Conservation (phyloP, 805 yeast species). For the Saccharomycopsis schoenii region DNA sequence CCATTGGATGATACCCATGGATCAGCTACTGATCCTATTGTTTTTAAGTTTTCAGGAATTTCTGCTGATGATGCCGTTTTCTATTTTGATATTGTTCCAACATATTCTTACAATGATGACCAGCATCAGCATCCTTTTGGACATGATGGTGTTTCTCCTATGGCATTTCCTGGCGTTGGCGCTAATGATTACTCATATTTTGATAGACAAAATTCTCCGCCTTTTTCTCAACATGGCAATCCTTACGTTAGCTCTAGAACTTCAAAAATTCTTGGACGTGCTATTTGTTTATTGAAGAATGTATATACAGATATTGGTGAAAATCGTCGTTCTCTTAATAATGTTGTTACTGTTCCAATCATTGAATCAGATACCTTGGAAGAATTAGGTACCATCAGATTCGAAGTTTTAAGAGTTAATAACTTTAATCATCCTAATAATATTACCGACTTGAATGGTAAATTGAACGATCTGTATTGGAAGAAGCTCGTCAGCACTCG, state of each 20-base stretch:
- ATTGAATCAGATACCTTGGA: constrained; percentile 63
- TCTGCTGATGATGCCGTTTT: constrained; percentile 44
- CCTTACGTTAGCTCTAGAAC: constrained; percentile 7
- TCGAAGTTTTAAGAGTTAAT: constrained; percentile 61
- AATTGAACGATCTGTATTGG: constrained; percentile 76
- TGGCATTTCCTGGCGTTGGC: not conserved
- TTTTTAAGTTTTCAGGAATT: constrained; percentile 49
- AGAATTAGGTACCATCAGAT: constrained; percentile 65
- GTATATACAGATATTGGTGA: constrained; percentile 60
- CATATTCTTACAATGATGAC: constrained; percentile 47
- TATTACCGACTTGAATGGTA: constrained; percentile 81
- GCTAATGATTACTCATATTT: not conserved
- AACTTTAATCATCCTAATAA: constrained; percentile 62
- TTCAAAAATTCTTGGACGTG: constrained; percentile 61
- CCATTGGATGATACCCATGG: constrained; percentile 62
- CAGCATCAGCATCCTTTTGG: constrained; percentile 5
- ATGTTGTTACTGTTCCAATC: constrained; percentile 62
- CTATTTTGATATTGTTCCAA: constrained; percentile 82
- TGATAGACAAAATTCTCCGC: constrained; percentile 7
- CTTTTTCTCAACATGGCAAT: not conserved
- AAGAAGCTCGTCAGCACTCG: constrained; percentile 78
- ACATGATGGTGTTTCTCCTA: not conserved
- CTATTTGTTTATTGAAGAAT: constrained; percentile 59
- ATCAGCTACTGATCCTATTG: constrained; percentile 49
- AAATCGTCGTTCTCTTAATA: constrained; percentile 56